Percentiles rank a stretch among this genome's conserved stretches.
Evolutionary conservation across 2,329 filamentous ascomycete species (phyloP).

Genomic region (Aspergillus ochraceus): DNA sequence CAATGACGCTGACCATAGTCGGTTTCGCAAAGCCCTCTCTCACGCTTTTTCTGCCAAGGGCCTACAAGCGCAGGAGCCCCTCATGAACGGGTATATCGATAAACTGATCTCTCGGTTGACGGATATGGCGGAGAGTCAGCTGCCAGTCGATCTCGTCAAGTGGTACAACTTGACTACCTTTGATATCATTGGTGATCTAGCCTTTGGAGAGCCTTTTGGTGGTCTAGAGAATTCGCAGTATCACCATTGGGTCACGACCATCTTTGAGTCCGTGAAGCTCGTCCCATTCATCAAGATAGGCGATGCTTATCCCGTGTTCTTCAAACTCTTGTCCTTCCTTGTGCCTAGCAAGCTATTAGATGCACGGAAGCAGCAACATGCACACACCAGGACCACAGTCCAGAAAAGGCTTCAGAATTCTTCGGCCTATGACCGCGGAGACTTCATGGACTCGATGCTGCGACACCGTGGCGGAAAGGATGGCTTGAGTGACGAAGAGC

Average conservation of each 20-base stretch:
- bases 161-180: conserved; percentile 28
- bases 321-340: neutral
- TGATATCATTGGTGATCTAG: conserved; percentile 28
- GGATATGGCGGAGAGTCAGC: conserved; percentile 4
- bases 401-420: conserved; percentile 2
- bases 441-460: conserved; percentile 19
- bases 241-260: conserved; percentile 24
- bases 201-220: conserved; percentile 25
- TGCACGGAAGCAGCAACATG: neutral
- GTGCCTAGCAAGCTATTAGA: neutral
- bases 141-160: conserved; percentile 21
- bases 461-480: conserved; percentile 14
- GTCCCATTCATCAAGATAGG: neutral
- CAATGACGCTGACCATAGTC: conserved; percentile 23
- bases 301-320: conserved; percentile 7
- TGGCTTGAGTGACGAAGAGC: conserved; percentile 27
- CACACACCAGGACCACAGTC: conserved; percentile 1
- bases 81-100: conserved; percentile 33
- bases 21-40: conserved; percentile 29
- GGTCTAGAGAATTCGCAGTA: conserved; percentile 20
- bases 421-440: neutral
- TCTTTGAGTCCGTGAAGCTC: conserved; percentile 13
- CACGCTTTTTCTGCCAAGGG: conserved; percentile 44
- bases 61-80: conserved; percentile 36
- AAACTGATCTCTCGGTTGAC: conserved; percentile 25